phyloP scores from a whole-genome alignment of 2,329 filamentous ascomycete species.

The Alternaria sp. region DNA sequence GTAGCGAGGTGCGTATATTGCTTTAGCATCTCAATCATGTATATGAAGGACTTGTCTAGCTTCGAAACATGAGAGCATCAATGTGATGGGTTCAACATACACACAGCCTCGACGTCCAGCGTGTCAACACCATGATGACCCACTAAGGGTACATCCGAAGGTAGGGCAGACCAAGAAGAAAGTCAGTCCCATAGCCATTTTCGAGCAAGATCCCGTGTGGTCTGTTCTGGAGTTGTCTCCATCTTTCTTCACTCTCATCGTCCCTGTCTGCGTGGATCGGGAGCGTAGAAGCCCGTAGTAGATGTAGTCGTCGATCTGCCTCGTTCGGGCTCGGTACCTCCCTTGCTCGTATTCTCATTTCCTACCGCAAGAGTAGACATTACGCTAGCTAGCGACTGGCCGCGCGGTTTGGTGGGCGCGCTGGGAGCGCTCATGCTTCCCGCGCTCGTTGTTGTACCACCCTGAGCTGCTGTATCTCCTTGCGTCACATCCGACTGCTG shows the following conservation, averaged over 20 bases:
- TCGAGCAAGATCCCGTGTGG: neutral
- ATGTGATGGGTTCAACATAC: neutral
- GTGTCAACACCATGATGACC: no score
- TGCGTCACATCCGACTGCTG: neutral
- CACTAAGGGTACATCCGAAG: neutral
- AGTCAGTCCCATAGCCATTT: neutral
- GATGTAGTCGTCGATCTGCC: neutral
- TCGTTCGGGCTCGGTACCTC: neutral
- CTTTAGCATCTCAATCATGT: neutral
- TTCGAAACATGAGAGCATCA: neutral
- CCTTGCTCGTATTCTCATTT: neutral
- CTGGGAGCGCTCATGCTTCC: neutral
- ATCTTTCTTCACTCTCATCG: neutral
- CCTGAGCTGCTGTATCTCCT: neutral
- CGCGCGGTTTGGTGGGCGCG: neutral
- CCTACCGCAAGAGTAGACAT: neutral
- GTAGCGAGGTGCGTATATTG: neutral
- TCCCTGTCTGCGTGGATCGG: constrained; percentile 1
- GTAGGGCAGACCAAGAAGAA: no score
- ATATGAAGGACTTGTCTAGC: neutral
- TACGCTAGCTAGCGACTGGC: neutral
- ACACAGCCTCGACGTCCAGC: neutral
- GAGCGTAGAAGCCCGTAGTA: neutral
- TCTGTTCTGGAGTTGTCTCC: neutral
- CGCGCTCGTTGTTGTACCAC: neutral